Evolutionary conservation across 2,329 filamentous ascomycete species (phyloP), one percentile per base, ranked within the genome.

Genomic region (Didymella sp.): DNA sequence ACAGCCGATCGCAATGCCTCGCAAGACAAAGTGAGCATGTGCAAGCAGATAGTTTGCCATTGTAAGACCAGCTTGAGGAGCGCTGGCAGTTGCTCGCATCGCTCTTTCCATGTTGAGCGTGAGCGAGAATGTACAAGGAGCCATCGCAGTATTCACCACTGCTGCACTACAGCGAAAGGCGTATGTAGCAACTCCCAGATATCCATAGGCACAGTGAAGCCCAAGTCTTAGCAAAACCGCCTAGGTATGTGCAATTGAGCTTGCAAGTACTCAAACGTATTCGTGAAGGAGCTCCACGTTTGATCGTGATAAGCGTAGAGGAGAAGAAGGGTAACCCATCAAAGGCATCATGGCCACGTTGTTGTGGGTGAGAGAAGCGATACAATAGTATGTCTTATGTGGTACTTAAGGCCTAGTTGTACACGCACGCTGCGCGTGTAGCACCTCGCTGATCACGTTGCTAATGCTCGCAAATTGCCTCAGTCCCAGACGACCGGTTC

Each of bases 391-490:
- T 40, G 44, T 31, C 35, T 17, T 42, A 24, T 30, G 41, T 24
- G 40, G 33, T 50, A 40, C 33, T 46, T 27, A 46, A 27, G 45
- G 15, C 24, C 43, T 28, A 33, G n/a, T 43, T 44, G 38, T 42
- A 48, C 21, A 22, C 35, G 40, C 15, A 38, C 21, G n/a, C 24
- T 30, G 45, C 40, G 33, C 25, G 21, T 51, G 33, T 42, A 53
- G 46, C 37, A 56, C 61, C 40, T 51, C 35, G 35, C 43, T 56
- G 49, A 59, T 56, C 51, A 50, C 48, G 17, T 52, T 38, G 50
- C 35, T 55, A 66, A 67, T 28, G 56, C 50, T 60, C 62, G 59
- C 66, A 67, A 67, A 67, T 54, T 64, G 45, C 38, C 64, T 68
- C 66, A 68, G 42, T 41, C 43, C 60, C 60, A 55, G 24, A 40